Evolutionary conservation across 495 filamentous ascomycete genomes (phyloP), one percentile per base, ranked within the genome.

Genomic region (Geopyxis carbonaria): DNA sequence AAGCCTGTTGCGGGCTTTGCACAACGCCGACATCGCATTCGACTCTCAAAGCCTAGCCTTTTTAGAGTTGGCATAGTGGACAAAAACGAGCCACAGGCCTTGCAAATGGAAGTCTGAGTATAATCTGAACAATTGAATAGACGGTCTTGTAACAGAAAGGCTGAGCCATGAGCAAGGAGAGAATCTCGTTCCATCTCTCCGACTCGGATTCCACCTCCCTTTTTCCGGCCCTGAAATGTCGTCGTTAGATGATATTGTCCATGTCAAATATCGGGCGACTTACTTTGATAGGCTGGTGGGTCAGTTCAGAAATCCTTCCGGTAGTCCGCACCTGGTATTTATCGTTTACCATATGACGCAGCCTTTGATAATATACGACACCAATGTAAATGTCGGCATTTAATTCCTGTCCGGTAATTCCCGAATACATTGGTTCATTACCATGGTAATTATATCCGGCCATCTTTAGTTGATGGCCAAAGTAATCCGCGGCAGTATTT

Each of bases 321-420:
- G 89, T 97, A 2, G 89, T 94, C 56, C 89, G 74, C 42, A 95
- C 89, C 61, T 97, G 89, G 71, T 83, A 97, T 61, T 97, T 97
- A 59, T 97, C 89, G 67, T 93, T 93, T 15, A 97, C 89, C 89
- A 97, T 97, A 73, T 97, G 89, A 55, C 89, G 69, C 35, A 97
- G 67, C 55, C 89, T 76, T 58, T 97, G 89, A 68, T 97, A 97
- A 66, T 93, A 93, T 42, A 97, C 89, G 35, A 93, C 72, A 18
- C 89, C 89, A 45, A 94, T 74, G 62, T 91, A 97, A 57, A 97
- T 97, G 59, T 97, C 89, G 6, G 83, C 87, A 18, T 76, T 72
- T 14, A 97, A 75, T 59, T 95, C 89, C 50, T 86, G 75, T 43
- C 89, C 89, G 0, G 89, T 95, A 57, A 97, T 87, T 10, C 89